Evolutionary conservation across 768 basidiomycete genomes (phyloP), one percentile per base, ranked within the genome.

Genomic region (Naganishia kalamii): DNA sequence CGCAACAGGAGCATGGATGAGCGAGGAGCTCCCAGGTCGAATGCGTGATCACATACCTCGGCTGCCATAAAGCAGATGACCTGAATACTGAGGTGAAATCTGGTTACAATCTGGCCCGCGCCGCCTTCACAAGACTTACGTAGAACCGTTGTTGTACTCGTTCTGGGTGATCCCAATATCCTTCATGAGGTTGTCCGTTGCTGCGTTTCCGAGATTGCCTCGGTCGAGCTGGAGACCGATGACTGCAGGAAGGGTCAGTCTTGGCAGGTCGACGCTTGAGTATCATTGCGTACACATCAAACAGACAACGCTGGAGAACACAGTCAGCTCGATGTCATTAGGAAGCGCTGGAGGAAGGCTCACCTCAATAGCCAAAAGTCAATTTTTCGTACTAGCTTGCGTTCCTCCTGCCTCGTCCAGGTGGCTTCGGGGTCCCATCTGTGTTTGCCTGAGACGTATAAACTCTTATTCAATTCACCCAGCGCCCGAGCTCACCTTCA

Each of bases 161-260:
- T 76, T 68, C 50, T 76, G 75, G 15, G 67, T 70, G 50, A 78
- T 75, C 0, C 73, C 75, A n/a, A 76, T 68, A n/a, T 73, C 64
- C 33, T 70, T 67, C 23, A 73, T 52, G 25, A 74, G 68, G 3
- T 63, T 66, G 48, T 73, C 74, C 1, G 72, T 75, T 19, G 75
- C 51, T n/a, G 72, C 75, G 61, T 76, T 75, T 7, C 66, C 51
- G 41, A 75, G 70, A 57, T 76, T 76, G 0, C 74, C 75, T 35
- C 75, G 41, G 49, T 71, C 72, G 13, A 72, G 68, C 50, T 64
- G 37, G 13, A 43, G 49, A n/a, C 25, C 23, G 25, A 57, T 40
- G 23, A 57, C 54, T 57, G 21, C 3, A 13, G 21, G 11, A 25
- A 25, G 2, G 4, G 32, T 57, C 23, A 57, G 35, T 37, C 7